Conservation (phyloP, 2,329 filamentous ascomycete genomes). For the Curvularia hawaiiensis region DNA sequence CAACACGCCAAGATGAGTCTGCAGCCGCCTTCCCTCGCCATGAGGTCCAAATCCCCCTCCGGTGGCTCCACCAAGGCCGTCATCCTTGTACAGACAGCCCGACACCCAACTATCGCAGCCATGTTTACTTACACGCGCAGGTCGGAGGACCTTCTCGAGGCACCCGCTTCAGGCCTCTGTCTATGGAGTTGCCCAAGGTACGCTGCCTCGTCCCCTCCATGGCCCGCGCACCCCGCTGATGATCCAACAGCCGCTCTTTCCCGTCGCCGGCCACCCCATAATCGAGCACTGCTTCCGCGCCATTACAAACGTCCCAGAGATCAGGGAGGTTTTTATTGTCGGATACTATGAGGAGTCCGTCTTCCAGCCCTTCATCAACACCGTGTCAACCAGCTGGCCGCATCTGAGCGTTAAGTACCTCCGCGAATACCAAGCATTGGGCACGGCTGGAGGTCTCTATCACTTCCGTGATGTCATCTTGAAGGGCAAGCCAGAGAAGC, state of each 20-base stretch:
- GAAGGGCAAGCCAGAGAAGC: conserved; percentile 90
- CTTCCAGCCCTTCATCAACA: conserved; percentile 98
- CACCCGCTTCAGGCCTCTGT: conserved; percentile 92
- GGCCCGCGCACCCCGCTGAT: conserved; percentile 26
- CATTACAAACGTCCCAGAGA: conserved; percentile 85
- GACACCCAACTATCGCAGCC: neutral
- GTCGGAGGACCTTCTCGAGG: conserved; percentile 95
- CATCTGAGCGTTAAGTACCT: conserved; percentile 92
- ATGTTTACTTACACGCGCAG: conserved; percentile 55
- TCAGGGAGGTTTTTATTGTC: conserved; percentile 96
- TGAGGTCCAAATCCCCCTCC: conserved; percentile 42
- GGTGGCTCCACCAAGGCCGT: conserved; percentile 80
- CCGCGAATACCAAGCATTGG: conserved; percentile 94
- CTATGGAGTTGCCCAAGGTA: conserved; percentile 94
- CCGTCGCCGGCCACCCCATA: conserved; percentile 97
- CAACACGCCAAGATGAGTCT: conserved; percentile 39
- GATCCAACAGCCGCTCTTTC: conserved; percentile 80
- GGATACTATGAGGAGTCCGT: conserved; percentile 98
- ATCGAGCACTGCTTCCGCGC: conserved; percentile 97
- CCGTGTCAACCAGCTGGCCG: conserved; percentile 82
- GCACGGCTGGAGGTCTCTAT: conserved; percentile 95
- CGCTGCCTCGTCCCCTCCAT: conserved; percentile 27
- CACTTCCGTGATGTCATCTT: conserved; percentile 99
- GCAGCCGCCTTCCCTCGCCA: conserved; percentile 44
- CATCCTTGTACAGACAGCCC: conserved; percentile 72